Percentiles rank a stretch among this genome's conserved stretches.
Conservation (phyloP, 2,329 filamentous ascomycete species). For the Aspergillus terreus region DNA sequence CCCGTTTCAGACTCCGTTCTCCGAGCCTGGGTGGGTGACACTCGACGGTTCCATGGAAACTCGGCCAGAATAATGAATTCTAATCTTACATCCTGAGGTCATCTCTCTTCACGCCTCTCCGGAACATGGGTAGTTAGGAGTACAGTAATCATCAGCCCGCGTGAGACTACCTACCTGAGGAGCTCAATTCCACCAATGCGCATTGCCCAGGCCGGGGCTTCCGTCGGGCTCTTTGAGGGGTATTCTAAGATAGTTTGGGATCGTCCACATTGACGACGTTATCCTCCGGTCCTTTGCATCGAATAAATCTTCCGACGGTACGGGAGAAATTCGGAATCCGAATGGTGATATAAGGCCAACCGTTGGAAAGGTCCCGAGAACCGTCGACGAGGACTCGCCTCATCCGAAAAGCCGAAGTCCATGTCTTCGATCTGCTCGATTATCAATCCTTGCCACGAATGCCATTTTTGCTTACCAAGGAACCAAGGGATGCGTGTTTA, state of each 20-base stretch:
- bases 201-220: constrained; percentile 5
- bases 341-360: neutral
- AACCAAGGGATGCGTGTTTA: constrained; percentile 6
- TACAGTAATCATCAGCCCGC: neutral
- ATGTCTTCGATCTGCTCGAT: neutral
- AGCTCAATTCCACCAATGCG: neutral
- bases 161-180: neutral
- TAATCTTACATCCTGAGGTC: neutral
- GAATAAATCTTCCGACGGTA: neutral
- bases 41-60: constrained; percentile 5
- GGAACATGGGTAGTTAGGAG: too few species aligned
- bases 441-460: constrained; percentile 7
- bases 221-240: neutral
- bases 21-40: constrained; percentile 14
- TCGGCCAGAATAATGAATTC: neutral
- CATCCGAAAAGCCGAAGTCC: neutral
- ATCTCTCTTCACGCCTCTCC: neutral
- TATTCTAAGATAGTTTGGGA: neutral
- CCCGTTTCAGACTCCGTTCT: constrained; percentile 27
- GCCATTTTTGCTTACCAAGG: constrained; percentile 3
- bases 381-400: constrained; percentile 1
- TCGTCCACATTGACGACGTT: too few species aligned
- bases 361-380: neutral
- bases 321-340: neutral
- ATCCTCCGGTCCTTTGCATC: neutral